Percentiles rank a stretch among this genome's conserved stretches.
These are phyloP conservation scores for Plectosphaerella sp. DNA, from an alignment of 2,329 filamentous ascomycete genomes.

Conservation along the genomic window DNA sequence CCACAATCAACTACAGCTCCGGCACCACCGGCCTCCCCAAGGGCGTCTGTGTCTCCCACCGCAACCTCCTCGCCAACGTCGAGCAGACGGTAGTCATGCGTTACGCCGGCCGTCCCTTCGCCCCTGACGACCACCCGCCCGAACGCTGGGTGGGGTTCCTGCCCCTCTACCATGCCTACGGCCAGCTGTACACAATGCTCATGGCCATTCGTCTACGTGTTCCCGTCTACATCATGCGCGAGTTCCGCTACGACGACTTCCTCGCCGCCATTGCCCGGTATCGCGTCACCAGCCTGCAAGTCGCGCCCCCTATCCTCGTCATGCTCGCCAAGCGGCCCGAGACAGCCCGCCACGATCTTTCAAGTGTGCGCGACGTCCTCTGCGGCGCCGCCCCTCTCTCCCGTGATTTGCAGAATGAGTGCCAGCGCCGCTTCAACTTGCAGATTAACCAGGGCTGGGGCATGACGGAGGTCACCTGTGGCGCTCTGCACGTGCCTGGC, in stretches of 20 bases:
- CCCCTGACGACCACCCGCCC: conserved; percentile 28
- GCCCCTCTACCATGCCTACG: conserved; percentile 61
- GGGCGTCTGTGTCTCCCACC: conserved; percentile 44
- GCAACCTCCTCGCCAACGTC: conserved; percentile 44
- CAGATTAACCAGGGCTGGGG: conserved; percentile 52
- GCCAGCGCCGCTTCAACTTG: conserved; percentile 34
- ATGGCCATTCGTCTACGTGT: conserved; percentile 36
- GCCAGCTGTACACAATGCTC: conserved; percentile 48
- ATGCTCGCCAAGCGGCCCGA: conserved; percentile 55
- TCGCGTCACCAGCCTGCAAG: conserved; percentile 46
- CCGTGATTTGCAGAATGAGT: conserved; percentile 36
- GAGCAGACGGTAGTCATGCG: conserved; percentile 44
- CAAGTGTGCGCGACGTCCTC: conserved; percentile 38
- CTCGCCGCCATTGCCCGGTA: conserved; percentile 44
- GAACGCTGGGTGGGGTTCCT: conserved; percentile 56
- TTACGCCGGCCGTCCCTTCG: conserved; percentile 29
- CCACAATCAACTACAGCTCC: conserved; percentile 46
- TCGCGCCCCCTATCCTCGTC: conserved; percentile 56
- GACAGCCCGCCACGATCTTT: conserved; percentile 46
- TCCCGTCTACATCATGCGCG: conserved; percentile 52
- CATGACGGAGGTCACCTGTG: conserved; percentile 52
- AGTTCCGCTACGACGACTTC: conserved; percentile 51
- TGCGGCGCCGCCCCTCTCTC: conserved; percentile 51
- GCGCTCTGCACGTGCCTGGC: conserved; percentile 35
- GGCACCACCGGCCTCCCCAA: conserved; percentile 49